These are phyloP conservation scores for Suillus ampliporus DNA, from an alignment of 768 basidiomycete species.

Conservation along the genomic window DNA sequence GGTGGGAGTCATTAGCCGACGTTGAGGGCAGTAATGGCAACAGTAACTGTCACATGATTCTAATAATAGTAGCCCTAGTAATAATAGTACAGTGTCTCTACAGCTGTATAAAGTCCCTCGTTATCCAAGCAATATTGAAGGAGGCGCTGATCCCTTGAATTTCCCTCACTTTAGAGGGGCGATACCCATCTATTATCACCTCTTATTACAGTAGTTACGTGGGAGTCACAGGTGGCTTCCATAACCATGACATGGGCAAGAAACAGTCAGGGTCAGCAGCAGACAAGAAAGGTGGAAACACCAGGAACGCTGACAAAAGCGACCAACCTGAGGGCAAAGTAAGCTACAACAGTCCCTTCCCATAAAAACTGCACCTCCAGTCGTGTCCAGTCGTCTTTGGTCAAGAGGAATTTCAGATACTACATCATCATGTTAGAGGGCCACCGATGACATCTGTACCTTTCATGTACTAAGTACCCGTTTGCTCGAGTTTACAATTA, in stretches of 20 bases:
- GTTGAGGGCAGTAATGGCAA: no score
- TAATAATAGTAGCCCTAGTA: no score
- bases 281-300: slow-evolving; percentile 16
- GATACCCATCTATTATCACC: no score
- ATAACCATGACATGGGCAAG: slow-evolving; percentile 7
- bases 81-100: no score
- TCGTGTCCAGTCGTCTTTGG: slow-evolving; percentile 59
- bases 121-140: no score
- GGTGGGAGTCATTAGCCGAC: no score
- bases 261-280: slow-evolving; percentile 4
- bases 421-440: slow-evolving; percentile 94
- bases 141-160: no score
- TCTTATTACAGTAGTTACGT: no score
- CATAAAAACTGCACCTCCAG: slow-evolving; percentile 8
- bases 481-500: slow-evolving; percentile 8
- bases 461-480: neutral
- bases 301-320: slow-evolving; percentile 25
- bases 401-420: slow-evolving; percentile 86
- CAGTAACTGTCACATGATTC: no score
- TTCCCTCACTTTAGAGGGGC: no score
- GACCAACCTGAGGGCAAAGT: slow-evolving; percentile 22
- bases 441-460: slow-evolving; percentile 50
- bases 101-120: no score
- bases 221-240: no score
- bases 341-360: slow-evolving; percentile 5